Conservation (phyloP, 148 eudicot species). For the Polygonum maritimum region DNA sequence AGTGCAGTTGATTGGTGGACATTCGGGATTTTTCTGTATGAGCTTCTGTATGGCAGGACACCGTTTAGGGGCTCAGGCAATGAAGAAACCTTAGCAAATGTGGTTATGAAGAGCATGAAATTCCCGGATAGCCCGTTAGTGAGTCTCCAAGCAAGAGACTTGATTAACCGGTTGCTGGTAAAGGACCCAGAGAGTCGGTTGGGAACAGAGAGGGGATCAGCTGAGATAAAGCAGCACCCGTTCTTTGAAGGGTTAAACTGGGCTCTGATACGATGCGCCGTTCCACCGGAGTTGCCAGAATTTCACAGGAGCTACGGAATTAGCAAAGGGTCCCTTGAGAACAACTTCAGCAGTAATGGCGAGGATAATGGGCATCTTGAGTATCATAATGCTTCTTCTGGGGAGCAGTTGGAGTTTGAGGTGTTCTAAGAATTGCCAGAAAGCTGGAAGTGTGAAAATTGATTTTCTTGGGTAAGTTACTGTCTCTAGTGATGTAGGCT, state of each 20-base stretch:
- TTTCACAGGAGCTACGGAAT: constrained; percentile 20
- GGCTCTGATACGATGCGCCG: constrained; percentile 86
- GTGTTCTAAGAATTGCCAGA: constrained; percentile 31
- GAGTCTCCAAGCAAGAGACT: constrained; percentile 79
- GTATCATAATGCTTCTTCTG: constrained; percentile 23
- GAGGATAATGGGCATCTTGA: constrained; percentile 28
- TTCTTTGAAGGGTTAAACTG: constrained; percentile 90
- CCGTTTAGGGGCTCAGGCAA: constrained; percentile 87
- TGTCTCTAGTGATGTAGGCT: background rate
- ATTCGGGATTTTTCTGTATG: constrained; percentile 72
- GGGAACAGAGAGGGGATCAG: constrained; percentile 87
- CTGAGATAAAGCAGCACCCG: constrained; percentile 86
- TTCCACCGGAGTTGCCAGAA: constrained; percentile 79
- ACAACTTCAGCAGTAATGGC: constrained; percentile 11
- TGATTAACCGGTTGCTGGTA: constrained; percentile 55
- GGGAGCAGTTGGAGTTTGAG: constrained; percentile 67
- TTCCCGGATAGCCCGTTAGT: constrained; percentile 85
- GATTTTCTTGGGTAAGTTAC: background rate
- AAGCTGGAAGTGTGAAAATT: background rate
- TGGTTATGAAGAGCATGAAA: constrained; percentile 53
- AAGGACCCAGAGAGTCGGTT: constrained; percentile 82
- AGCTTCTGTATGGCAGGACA: constrained; percentile 81
- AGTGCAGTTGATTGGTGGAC: constrained; percentile 99
- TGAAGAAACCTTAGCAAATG: constrained; percentile 84
- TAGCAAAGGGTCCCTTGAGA: constrained; percentile 26